A percentile compares a stretch with the other conserved stretches of the same genome.
phyloP scores from a whole-genome alignment of 169 alveolate genomes.

The Cryptosporidium xiaoi region DNA sequence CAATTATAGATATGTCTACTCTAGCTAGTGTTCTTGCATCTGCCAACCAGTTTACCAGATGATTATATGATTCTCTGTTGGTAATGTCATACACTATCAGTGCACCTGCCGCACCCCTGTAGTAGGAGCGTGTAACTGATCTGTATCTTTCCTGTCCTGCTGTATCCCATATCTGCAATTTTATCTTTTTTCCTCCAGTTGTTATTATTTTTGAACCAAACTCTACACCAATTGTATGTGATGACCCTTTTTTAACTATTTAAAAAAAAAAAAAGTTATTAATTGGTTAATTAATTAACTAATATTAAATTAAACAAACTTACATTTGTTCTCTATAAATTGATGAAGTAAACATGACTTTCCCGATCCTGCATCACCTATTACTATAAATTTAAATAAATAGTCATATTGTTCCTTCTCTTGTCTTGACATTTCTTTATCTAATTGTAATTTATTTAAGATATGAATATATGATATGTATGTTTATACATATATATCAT shows the following conservation, averaged over 20 bases:
- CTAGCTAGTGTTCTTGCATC: conserved; percentile 86
- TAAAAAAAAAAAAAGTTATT: not conserved
- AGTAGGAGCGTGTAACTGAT: conserved; percentile 86
- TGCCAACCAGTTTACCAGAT: conserved; percentile 83
- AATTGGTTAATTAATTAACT: not conserved
- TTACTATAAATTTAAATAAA: conserved; percentile 81
- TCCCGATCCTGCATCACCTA: conserved; percentile 81
- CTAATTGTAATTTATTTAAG: not conserved
- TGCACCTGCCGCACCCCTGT: conserved; percentile 93
- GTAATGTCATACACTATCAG: conserved; percentile 88
- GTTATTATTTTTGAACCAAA: conserved; percentile 79
- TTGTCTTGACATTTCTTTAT: conserved; percentile 67
- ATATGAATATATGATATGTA: not conserved
- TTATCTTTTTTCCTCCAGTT: conserved; percentile 80
- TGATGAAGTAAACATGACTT: conserved; percentile 82
- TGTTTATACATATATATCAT: not conserved
- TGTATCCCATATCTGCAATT: conserved; percentile 92
- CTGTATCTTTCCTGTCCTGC: conserved; percentile 90
- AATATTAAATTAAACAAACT: conserved; percentile 13
- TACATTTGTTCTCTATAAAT: conserved; percentile 81
- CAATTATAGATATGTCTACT: conserved; percentile 84
- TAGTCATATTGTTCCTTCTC: conserved; percentile 78
- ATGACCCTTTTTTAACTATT: conserved; percentile 81
- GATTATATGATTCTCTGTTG: conserved; percentile 83
- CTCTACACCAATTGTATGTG: conserved; percentile 88